Evolutionary conservation across 768 basidiomycete species (phyloP), one percentile per base, ranked within the genome.

Genomic region (Porphyrellus cyaneotinctus): DNA sequence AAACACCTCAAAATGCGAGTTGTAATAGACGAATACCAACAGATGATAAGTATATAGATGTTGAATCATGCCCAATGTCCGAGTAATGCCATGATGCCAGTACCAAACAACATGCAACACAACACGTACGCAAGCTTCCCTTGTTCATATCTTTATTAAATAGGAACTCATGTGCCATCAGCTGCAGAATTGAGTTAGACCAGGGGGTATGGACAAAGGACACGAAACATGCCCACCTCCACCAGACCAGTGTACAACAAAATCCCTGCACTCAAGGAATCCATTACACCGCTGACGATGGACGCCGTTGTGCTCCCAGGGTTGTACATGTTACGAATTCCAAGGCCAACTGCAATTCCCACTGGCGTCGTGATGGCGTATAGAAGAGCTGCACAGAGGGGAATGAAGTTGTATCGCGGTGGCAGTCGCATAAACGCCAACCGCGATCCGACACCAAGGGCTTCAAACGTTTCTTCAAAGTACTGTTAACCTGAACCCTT

Each of bases 121-220:
- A 92, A 56, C 8, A 90, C 84, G 57, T 89, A 95, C 0, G 76
- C 69, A n/a, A 95, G 70, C 61, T 83, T 82, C 24, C 68, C 62
- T 80, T 75, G 67, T 86, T 82, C 86, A 94, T 91, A 52, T 90
- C 81, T 53, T 84, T 82, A 74, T 83, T 93, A 73, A 95, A 93
- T 36, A 98, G 64, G 71, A 98, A 97, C 64, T 97, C 95, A 65
- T 97, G 95, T 1, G 92, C 95, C 41, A 98, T 78, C 0, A 97
- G 78, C 85, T 88, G 56, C 2, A 6, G n/a, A 30, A 22, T 33
- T 18, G n/a, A 17, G 48, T 67, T 9, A 62, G 50, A 37, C 17
- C 14, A 30, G 4, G 38, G 5, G 13, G 8, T 12, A 7, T 4
- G 10, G 15, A 14, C n/a, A 33, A 33, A 35, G 7, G 39, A 18